A percentile compares a stretch with the other conserved stretches of the same genome.
Conservation (phyloP, 495 filamentous ascomycete species). For the Penicillium macrosclerotiorum region DNA sequence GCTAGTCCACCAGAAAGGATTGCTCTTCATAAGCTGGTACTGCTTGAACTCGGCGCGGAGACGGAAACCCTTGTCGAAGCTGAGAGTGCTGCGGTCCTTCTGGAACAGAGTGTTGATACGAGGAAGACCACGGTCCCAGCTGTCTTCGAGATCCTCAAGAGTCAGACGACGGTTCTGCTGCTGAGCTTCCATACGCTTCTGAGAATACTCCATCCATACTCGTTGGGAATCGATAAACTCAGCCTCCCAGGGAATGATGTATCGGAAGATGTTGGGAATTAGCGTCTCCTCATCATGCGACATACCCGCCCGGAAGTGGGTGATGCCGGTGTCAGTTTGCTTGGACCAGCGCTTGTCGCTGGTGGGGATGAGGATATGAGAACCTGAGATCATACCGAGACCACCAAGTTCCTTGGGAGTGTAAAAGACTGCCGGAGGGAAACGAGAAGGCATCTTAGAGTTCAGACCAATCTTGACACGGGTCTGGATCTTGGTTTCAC, state of each 20-base stretch:
- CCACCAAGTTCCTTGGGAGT: slow-evolving; percentile 98
- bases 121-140: slow-evolving; percentile 97
- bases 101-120: slow-evolving; percentile 99
- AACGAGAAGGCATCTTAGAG: slow-evolving; percentile 99
- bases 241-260: slow-evolving; percentile 99
- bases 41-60: slow-evolving; percentile 96
- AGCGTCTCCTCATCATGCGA: slow-evolving; percentile 96
- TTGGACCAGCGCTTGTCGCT: slow-evolving; percentile 98
- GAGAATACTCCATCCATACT: slow-evolving; percentile 99
- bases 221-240: slow-evolving; percentile 99
- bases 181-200: slow-evolving; percentile 95
- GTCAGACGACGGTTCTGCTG: slow-evolving; percentile 96
- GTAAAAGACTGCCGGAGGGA: slow-evolving; percentile 98
- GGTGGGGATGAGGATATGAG: slow-evolving; percentile 95
- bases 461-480: slow-evolving; percentile 98
- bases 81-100: slow-evolving; percentile 95
- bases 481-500: slow-evolving; percentile 99
- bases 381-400: slow-evolving; percentile 98
- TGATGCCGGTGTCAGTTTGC: slow-evolving; percentile 96
- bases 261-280: slow-evolving; percentile 98
- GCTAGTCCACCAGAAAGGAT: slow-evolving; percentile 99
- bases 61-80: slow-evolving; percentile 98
- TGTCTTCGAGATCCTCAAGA: slow-evolving; percentile 95
- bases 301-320: slow-evolving; percentile 98
- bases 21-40: slow-evolving; percentile 99